A percentile compares a stretch with the other conserved stretches of the same genome.
These are phyloP conservation scores for Salvia hispanica DNA, from an alignment of 257 asterid genomes.

Conservation along the genomic window DNA sequence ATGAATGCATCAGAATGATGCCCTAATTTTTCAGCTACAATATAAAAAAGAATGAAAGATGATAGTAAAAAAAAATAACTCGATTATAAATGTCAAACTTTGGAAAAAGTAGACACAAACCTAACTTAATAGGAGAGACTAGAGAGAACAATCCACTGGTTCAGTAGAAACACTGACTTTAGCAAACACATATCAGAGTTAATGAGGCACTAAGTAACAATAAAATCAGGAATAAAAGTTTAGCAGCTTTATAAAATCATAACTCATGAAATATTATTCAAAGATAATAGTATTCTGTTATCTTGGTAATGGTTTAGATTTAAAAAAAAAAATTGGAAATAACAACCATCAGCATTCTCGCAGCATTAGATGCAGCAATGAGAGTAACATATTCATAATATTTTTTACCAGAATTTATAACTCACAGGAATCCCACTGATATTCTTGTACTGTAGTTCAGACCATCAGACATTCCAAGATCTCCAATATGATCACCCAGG, in stretches of 20 bases:
- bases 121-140: background rate
- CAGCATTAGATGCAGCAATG: background rate
- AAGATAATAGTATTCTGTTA: background rate
- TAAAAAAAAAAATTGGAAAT: background rate
- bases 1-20: background rate
- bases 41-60: background rate
- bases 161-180: slow-evolving; percentile 1
- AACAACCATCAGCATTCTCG: slow-evolving; percentile 19
- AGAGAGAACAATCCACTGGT: background rate
- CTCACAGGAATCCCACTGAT: slow-evolving; percentile 94
- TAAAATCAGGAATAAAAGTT: background rate
- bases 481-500: slow-evolving; percentile 93
- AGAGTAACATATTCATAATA: slow-evolving; percentile 10
- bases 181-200: background rate
- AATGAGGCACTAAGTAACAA: slow-evolving; percentile 10
- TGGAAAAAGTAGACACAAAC: background rate
- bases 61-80: background rate
- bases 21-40: slow-evolving; percentile 11
- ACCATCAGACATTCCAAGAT: slow-evolving; percentile 96
- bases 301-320: slow-evolving; percentile 4
- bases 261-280: background rate
- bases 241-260: slow-evolving; percentile 3
- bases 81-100: background rate
- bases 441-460: slow-evolving; percentile 72
- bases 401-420: slow-evolving; percentile 21